These are phyloP conservation scores for Akanthomyces uredinophilus DNA, from an alignment of 2,329 filamentous ascomycete genomes.

Conservation along the genomic window DNA sequence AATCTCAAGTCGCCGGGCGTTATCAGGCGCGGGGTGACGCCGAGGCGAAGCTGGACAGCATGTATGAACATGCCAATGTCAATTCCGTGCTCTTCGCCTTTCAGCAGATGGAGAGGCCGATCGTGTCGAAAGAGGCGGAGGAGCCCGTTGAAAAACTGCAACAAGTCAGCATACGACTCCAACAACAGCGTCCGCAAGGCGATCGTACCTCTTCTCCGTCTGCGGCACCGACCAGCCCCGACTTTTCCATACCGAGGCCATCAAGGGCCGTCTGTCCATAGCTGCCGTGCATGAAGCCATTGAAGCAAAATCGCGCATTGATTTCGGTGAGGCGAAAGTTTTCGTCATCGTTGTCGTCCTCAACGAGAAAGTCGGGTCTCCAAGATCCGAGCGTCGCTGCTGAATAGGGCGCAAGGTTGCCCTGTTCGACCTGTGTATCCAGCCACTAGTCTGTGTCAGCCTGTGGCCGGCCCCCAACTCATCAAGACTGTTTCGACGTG, in stretches of 20 bases:
- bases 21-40: slow-evolving; percentile 29
- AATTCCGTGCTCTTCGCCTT: slow-evolving; percentile 32
- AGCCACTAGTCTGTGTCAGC: slow-evolving; percentile 15
- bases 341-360: slow-evolving; percentile 22
- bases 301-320: slow-evolving; percentile 37
- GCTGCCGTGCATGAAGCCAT: slow-evolving; percentile 28
- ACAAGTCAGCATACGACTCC: background rate
- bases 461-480: background rate
- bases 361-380: slow-evolving; percentile 36
- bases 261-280: slow-evolving; percentile 29
- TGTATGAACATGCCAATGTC: slow-evolving; percentile 36
- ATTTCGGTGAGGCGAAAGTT: slow-evolving; percentile 35
- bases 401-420: background rate
- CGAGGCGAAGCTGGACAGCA: slow-evolving; percentile 24
- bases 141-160: slow-evolving; percentile 29
- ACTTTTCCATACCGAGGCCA: slow-evolving; percentile 12
- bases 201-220: slow-evolving; percentile 21
- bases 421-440: slow-evolving; percentile 13
- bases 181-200: background rate
- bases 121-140: slow-evolving; percentile 26
- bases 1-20: slow-evolving; percentile 30
- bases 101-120: slow-evolving; percentile 32
- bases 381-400: slow-evolving; percentile 25
- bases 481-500: background rate
- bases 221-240: slow-evolving; percentile 22